These are phyloP conservation scores for Aspergillus flavus DNA, from an alignment of 2,329 filamentous ascomycete genomes.

Conservation along the genomic window DNA sequence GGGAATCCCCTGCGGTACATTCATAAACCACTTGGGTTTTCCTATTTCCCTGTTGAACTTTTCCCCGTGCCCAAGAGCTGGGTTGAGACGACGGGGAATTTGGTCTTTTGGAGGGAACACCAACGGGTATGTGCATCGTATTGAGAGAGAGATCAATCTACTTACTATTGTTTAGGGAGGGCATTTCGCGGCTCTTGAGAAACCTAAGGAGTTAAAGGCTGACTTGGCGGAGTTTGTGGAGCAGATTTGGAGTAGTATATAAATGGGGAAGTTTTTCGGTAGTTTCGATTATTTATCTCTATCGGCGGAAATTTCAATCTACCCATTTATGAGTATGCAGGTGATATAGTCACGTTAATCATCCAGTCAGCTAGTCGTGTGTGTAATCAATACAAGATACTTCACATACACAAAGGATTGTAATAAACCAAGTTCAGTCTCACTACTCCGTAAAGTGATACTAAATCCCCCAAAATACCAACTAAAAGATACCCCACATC, in stretches of 20 bases:
- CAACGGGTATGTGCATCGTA: constrained; percentile 27
- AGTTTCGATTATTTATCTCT: too few relatives aligned
- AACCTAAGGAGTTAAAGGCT: constrained; percentile 46
- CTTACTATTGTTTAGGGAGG: constrained; percentile 44
- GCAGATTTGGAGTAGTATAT: constrained; percentile 28
- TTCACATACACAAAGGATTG: too few relatives aligned
- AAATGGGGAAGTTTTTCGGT: neutral
- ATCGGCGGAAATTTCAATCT: too few relatives aligned
- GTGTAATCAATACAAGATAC: too few relatives aligned
- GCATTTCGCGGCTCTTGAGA: constrained; percentile 55
- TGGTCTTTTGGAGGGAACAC: constrained; percentile 43
- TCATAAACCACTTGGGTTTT: constrained; percentile 52
- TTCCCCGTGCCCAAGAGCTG: constrained; percentile 41
- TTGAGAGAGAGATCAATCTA: neutral
- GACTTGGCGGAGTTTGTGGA: constrained; percentile 44
- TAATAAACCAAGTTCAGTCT: too few relatives aligned
- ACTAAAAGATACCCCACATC: neutral
- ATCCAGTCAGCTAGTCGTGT: too few relatives aligned
- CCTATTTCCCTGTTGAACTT: constrained; percentile 49
- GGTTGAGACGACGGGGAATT: constrained; percentile 38
- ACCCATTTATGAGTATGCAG: too few relatives aligned
- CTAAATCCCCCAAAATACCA: too few relatives aligned
- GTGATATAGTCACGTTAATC: too few relatives aligned
- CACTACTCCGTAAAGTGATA: too few relatives aligned
- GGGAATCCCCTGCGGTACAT: constrained; percentile 26